Base-by-base conservation (phyloP, 2,329 filamentous ascomycete species). In the Ascochyta pisi region DNA sequence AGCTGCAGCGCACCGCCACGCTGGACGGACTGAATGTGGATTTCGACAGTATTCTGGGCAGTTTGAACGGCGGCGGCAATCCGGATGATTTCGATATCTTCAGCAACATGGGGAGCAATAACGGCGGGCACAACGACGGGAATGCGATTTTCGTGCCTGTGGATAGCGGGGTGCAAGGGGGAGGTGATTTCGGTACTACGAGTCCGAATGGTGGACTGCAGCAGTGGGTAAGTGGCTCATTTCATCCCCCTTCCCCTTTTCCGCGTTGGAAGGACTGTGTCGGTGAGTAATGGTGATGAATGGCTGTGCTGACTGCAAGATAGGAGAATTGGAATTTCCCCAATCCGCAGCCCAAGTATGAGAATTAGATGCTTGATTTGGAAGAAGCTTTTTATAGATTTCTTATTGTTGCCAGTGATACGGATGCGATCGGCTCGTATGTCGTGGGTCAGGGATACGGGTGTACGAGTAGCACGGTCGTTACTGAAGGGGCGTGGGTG, bases 61-160 rank as follows among this genome's bases (percentile, higher is more conserved):
- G 64, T 16, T 40, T 76, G 29, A 66, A 63, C 24, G 61, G 63
- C 15, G 65, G 66, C 0, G 61, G 60, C 1, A 33, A 24, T 24
- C 4, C 22, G 4, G 44, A 57, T 3, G 54, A 57, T 19, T 57
- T 52, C 15, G 54, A 57, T 5, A 52, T 57, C 22, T 57, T 57
- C 22, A 26, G 38, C 26, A 57, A 48, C n/a, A 50, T 52, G 46
- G 44, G 39, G 9, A 39, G n/a, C 13, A 15, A 16, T 19, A 40
- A 44, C 10, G 37, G 29, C 27, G 49, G 26, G 15, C 59, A 64
- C 19, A 71, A 74, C 19, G 72, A 74, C 24, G 57, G 63, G 10
- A 66, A 70, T 6, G 72, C 73, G 3, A 76, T 76, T 19, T 76
- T 75, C 39, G 69, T 76, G 40, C 73, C 73, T 5, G 71, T 71